Evolutionary conservation across 257 asterid genomes (phyloP), one percentile per base, ranked within the genome.

Genomic region (Rubia yunnanensis): DNA sequence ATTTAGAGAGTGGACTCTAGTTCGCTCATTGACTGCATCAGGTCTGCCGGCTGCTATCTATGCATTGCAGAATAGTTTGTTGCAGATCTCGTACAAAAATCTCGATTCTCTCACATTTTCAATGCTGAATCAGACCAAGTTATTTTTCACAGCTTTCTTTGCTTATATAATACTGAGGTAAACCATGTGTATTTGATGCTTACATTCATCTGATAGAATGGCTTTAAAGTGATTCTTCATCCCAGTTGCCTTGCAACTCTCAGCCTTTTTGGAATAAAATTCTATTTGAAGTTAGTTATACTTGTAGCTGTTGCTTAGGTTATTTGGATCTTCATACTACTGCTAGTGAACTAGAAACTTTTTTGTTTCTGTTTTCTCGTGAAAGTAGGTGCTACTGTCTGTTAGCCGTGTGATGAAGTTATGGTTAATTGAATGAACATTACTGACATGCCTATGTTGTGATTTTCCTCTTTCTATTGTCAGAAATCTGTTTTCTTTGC

Each of bases 61-160:
- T 70, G 97, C 99, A 32, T 84, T 94, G 46, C 99, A 94, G 73
- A 94, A 89, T 73, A 94, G 95, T 85, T 83, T 94, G 87, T 78
- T 94, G 79, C 99, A 90, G 85, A 90, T 90, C 65, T 78, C 99
- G 3, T 94, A 90, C 74, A 84, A 71, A 67, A 90, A 90, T 71
- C 97, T 94, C 71, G 99, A 94, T 81, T 94, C 97, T 1, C 97
- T 94, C 75, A 94, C 99, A 2, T 94, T 94, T 82, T 85, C 97
- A 32, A 88, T 94, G 75, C 78, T 94, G 88, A 94, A 94, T 86
- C 99, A 94, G 81, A 90, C 99, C 72, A 94, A 94, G 83, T 74
- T 94, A 7, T 82, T 94, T 67, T 94, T 90, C 86, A 90, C 99
- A 17, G 99, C 99, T 18, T 78, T 90, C 69, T 90, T 94, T 76